Conservation (phyloP, 768 basidiomycete genomes). For the Serpula lacrymans region DNA sequence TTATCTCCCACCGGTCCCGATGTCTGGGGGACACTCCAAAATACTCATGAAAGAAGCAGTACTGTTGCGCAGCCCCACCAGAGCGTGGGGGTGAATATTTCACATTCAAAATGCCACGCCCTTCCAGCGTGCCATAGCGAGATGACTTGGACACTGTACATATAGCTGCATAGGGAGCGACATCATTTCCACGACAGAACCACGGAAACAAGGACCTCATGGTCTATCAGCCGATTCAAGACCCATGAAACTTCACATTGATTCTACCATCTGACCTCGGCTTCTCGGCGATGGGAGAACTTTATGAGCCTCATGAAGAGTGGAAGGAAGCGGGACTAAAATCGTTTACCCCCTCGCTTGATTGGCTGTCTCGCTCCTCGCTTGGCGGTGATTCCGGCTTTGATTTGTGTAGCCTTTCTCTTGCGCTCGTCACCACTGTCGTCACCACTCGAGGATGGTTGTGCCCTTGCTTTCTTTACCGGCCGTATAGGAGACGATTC, state of each 20-base stretch:
- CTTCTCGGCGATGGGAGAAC: slow-evolving; percentile 1
- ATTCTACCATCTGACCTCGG: not conserved
- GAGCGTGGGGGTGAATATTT: too few relatives aligned
- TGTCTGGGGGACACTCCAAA: too few relatives aligned
- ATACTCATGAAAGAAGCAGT: too few relatives aligned
- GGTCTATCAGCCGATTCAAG: slow-evolving; percentile 11
- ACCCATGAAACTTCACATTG: not conserved
- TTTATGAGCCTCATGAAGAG: too few relatives aligned
- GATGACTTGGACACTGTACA: slow-evolving; percentile 2
- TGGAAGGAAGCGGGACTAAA: slow-evolving; percentile 37
- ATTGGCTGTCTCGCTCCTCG: slow-evolving; percentile 69
- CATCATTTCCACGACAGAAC: slow-evolving; percentile 5
- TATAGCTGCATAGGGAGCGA: slow-evolving; percentile 2
- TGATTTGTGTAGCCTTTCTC: slow-evolving; percentile 38
- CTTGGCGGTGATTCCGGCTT: slow-evolving; percentile 34
- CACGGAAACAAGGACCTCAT: slow-evolving; percentile 1
- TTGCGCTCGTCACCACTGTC: slow-evolving; percentile 58
- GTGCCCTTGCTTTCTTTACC: slow-evolving; percentile 47
- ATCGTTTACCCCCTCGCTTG: slow-evolving; percentile 72
- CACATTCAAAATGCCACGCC: too few relatives aligned
- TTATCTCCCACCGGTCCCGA: too few relatives aligned
- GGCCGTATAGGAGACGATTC: slow-evolving; percentile 49
- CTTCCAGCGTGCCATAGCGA: not conserved
- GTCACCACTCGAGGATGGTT: slow-evolving; percentile 42
- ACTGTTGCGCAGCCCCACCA: too few relatives aligned